A percentile compares a stretch with the other conserved stretches of the same genome.
Evolutionary conservation across 208 protist genomes (phyloP).

Genomic region (Tritrichomonas foetus): DNA sequence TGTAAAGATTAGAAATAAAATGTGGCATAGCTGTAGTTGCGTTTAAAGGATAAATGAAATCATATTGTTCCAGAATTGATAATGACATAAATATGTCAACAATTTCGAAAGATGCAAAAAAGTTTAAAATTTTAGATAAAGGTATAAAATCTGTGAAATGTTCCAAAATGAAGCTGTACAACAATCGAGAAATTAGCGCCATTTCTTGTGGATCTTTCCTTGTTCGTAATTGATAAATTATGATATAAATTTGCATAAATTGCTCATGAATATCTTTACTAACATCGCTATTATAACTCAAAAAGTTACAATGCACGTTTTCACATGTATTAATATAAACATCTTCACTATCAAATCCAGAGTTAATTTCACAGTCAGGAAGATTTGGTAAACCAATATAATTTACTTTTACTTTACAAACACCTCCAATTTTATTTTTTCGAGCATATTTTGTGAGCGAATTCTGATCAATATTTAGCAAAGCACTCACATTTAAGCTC

Average conservation of each 20-base stretch:
- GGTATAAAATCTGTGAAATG: neutral
- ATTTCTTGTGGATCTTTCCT: neutral
- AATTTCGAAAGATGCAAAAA: neutral
- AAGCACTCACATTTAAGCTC: neutral
- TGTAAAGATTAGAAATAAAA: neutral
- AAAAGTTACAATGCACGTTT: neutral
- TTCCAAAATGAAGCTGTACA: neutral
- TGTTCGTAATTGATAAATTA: neutral
- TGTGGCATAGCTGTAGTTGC: neutral
- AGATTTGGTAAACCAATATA: neutral
- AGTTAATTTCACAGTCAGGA: neutral
- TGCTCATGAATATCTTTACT: neutral
- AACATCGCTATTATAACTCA: neutral
- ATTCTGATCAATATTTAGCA: neutral
- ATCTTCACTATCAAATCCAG: too few relatives aligned
- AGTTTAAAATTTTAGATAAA: neutral
- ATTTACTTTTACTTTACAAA: too few relatives aligned
- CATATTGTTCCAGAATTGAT: neutral
- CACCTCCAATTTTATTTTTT: neutral
- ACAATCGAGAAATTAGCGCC: neutral
- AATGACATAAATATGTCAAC: too few relatives aligned
- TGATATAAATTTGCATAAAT: neutral
- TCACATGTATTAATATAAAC: too few relatives aligned
- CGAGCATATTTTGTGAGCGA: neutral
- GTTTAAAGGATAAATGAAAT: neutral